Percentiles rank a stretch among this genome's conserved stretches.
Evolutionary conservation across 1,284 basidiomycete genomes (phyloP).

Genomic region (Pseudozyma sp.): DNA sequence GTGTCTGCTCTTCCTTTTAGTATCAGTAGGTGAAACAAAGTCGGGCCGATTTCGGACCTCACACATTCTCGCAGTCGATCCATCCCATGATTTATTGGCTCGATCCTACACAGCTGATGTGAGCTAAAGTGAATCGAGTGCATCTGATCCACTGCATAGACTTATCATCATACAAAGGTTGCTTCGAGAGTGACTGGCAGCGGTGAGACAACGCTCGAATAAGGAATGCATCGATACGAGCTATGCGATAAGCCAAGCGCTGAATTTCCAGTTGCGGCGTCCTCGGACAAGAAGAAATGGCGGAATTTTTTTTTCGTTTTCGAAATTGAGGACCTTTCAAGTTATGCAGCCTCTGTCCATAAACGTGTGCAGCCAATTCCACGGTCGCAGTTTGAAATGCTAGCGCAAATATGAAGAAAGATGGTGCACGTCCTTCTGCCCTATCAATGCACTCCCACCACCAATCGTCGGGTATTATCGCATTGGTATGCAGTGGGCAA

Average conservation of each 20-base stretch:
- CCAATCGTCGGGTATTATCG: too few relatives aligned
- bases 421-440: too few relatives aligned
- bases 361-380: too few relatives aligned
- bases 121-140: background rate
- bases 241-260: background rate
- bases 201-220: background rate
- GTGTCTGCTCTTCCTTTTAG: too few relatives aligned
- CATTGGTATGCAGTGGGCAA: too few relatives aligned
- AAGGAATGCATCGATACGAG: background rate
- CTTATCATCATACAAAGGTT: background rate
- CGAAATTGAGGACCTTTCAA: constrained; percentile 24
- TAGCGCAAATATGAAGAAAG: too few relatives aligned
- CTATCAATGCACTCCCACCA: too few relatives aligned
- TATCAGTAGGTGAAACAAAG: background rate
- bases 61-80: too few relatives aligned
- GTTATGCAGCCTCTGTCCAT: constrained; percentile 12
- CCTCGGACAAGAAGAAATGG: background rate
- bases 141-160: background rate
- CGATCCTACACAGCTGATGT: too few relatives aligned
- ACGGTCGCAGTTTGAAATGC: too few relatives aligned
- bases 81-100: too few relatives aligned
- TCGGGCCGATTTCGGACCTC: background rate
- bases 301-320: background rate
- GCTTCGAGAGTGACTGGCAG: too few relatives aligned
- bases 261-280: constrained; percentile 9